Base-by-base conservation (phyloP, 345 rosid genomes). In the Populus alba region DNA sequence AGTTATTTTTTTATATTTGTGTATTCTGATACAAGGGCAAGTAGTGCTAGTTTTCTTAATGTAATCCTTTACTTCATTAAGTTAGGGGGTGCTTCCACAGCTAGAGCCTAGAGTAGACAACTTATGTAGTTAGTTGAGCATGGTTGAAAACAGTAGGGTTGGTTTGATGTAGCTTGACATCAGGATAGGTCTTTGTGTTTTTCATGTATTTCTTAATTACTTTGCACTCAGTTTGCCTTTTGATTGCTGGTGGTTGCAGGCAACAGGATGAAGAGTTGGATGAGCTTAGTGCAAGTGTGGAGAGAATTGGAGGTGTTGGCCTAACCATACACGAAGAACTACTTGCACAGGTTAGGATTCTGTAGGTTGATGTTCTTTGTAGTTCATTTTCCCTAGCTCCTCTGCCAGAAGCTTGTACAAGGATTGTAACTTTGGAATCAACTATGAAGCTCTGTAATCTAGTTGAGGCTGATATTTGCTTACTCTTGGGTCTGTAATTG, bases 281-380 rank as follows among this genome's bases (percentile, higher is more conserved):
- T 79, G 97, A 92, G 82, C 93, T 96, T 17, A 96, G 99, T 83
- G 89, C 86, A 33, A 96, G 97, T 70, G 97, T 96, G 81, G 87
- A 89, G 88, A 89, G 97, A 80, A 90, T 94, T 70, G 99, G 99
- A 53, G 94, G 94, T 70, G 97, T 96, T 77, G 98, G 99, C 70
- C 95, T 94, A 68, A 96, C 98, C 66, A 97, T 97, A 84, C 98
- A 90, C 15, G 99, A 96, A n/a, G 99, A 96, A 77, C 98, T 96
- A 55, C 82, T 84, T 80, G 89, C 95, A 66, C 99, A 94, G 90
- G 99, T 93, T 57, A 66, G 85, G 39, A 77, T 66, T 63, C 55
- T 78, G 51, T 68, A 41, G 41, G 37, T 71, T 76, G 7, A 61
- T 77, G 63, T 51, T 51, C 16, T 33, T 35, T 55, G 38, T 47